Conservation (phyloP, 441 rosid genomes). For the Erodium trifolium region DNA sequence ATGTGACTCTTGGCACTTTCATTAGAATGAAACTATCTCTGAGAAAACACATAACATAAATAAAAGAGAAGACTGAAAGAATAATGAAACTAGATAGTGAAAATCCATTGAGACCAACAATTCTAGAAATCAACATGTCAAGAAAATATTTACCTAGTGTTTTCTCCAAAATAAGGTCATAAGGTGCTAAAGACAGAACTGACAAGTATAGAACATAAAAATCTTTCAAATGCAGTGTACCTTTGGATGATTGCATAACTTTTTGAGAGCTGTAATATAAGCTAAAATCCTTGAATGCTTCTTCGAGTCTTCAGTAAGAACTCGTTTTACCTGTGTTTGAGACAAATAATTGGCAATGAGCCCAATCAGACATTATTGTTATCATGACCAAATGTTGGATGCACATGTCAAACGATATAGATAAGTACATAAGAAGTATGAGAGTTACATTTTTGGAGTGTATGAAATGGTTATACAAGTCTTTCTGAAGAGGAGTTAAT, state of each 20-base stretch:
- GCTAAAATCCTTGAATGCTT: conserved; percentile 89
- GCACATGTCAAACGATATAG: neutral
- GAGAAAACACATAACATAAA: too few species aligned
- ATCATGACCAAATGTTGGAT: conserved; percentile 9
- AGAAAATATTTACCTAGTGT: too few species aligned
- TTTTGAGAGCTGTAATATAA: conserved; percentile 95
- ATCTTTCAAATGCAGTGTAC: conserved; percentile 26
- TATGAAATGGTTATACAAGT: conserved; percentile 79
- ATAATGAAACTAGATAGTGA: too few species aligned
- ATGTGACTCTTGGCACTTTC: neutral
- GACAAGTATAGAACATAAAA: too few species aligned
- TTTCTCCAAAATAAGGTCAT: too few species aligned
- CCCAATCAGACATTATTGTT: neutral
- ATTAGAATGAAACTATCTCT: too few species aligned
- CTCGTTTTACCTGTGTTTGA: conserved; percentile 64
- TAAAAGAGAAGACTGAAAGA: too few species aligned
- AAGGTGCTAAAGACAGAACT: too few species aligned
- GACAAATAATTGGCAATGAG: conserved; percentile 18
- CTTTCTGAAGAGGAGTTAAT: conserved; percentile 82
- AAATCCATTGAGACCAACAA: too few species aligned
- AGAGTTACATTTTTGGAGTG: conserved; percentile 84
- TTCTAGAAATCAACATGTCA: too few species aligned
- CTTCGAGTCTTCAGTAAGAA: conserved; percentile 55
- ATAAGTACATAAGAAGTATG: conserved; percentile 16
- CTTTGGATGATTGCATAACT: conserved; percentile 99